Base-by-base conservation (phyloP, 768 basidiomycete species). In the Crucibulum laeve region DNA sequence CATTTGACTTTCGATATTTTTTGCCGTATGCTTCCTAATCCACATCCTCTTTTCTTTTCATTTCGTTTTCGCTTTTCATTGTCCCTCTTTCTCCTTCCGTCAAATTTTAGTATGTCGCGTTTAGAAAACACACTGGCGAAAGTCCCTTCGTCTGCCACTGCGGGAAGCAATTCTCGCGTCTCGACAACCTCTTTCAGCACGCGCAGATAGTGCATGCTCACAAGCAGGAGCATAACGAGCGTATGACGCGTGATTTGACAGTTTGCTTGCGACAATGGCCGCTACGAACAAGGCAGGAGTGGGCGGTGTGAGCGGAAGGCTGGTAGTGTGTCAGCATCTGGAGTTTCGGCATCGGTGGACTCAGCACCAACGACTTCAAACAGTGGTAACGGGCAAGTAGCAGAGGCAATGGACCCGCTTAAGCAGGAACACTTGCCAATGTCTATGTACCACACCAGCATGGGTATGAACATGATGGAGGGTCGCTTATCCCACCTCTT, bases 171-270 rank as follows among this genome's bases (percentile, higher is more conserved):
- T 97, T 97, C 60, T 93, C 91, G 4, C 83, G 95, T 10, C 83
- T 98, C 60, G 95, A 98, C 67, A 98, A 98, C 58, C 78, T 98
- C 2, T 83, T 95, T 36, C 95, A 98, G 60, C 95, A 98, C 63
- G 91, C 93, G 0, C 89, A 94, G 73, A 95, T 93, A 4, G 93
- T 96, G 1, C 95, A 98, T 56, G 83, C 91, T n/a, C 92, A 96
- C 61, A 89, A 91, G 70, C 81, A 81, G 61, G 87, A 87, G 0
- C 78, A 82, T 65, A 94, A 94, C 69, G 87, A 90, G 60, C 70
- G 77, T 41, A 92, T 91, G 89, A 92, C 93, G 88, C 82, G 87
- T 52, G 86, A 91, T 46, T 79, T 94, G 48, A 87, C 87, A 75
- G 78, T 4, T 75, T 94, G 36, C 91, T 93, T 53, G 87, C 89